Evolutionary conservation across 2,329 filamentous ascomycete genomes (phyloP), one percentile per base, ranked within the genome.

Genomic region (Colletotrichum lentis): DNA sequence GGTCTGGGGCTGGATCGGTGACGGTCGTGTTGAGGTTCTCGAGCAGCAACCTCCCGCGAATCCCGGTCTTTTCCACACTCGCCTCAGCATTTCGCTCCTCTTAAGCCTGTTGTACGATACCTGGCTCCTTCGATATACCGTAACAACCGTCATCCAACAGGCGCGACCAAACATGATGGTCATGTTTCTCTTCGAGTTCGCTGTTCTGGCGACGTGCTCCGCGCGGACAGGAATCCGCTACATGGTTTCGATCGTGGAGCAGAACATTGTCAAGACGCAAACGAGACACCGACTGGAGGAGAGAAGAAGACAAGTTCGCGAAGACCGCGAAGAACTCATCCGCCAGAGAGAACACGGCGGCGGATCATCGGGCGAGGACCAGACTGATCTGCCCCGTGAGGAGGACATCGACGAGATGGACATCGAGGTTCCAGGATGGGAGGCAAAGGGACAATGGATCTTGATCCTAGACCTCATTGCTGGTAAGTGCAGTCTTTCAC

Each of bases 81-180:
- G 96, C 54, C 85, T 99, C 22, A 90, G 90, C 70, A 81, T 91
- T 57, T 97, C 94, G 50, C 84, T 99, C 54, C 75, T 91, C 1
- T 79, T 97, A 61, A 95, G 94, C 71, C 85, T 97, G 67, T 73
- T 88, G 18, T 97, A 97, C 80, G 91, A 97, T 76, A 77, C 89
- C 27, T 90, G 86, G 76, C 89, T 99, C 80, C 88, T 97, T 71
- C 86, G 85, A 56, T 97, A 97, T 77, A 90, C 91, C 67, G 85
- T 97, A 69, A 87, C 89, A 35, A 93, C 91, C 0, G 94, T 98
- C 39, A 89, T 97, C 57, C 89, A 92, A 66, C 90, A 96, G 76
- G 93, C 95, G 2, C 86, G 91, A n/a, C 94, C 95, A 0, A 96
- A 96, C 67, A 98, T 99, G 92, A 99, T 98, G 94, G 94, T 99